phyloP scores from a whole-genome alignment of 495 filamentous ascomycete species.

The Cetradonia linearis region DNA sequence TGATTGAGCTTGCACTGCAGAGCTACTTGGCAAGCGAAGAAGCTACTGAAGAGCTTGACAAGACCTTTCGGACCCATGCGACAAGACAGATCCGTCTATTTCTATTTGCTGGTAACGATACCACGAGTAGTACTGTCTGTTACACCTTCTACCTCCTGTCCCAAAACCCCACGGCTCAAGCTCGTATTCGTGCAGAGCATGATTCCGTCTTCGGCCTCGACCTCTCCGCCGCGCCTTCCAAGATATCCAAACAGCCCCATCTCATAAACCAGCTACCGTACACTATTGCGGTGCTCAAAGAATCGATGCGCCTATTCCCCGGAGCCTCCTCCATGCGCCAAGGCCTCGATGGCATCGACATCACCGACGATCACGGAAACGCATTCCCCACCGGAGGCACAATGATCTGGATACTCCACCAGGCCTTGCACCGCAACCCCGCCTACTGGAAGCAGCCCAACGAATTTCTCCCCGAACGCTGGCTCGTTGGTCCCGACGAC shows the following conservation, averaged over 20 bases:
- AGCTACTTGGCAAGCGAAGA: slow-evolving; percentile 29
- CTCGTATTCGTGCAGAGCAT: slow-evolving; percentile 36
- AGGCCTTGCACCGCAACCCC: slow-evolving; percentile 12
- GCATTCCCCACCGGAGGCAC: slow-evolving; percentile 27
- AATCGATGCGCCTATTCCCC: slow-evolving; percentile 37
- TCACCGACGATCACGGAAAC: slow-evolving; percentile 17
- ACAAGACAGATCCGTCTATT: slow-evolving; percentile 25
- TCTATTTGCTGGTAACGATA: slow-evolving; percentile 30
- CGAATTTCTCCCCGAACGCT: slow-evolving; percentile 33
- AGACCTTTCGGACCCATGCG: slow-evolving; percentile 14
- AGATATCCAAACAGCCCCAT: slow-evolving; percentile 27
- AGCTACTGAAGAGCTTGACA: slow-evolving; percentile 22
- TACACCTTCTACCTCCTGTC: slow-evolving; percentile 39
- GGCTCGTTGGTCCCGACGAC: slow-evolving; percentile 12
- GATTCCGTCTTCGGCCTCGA: slow-evolving; percentile 31
- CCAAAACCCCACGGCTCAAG: slow-evolving; percentile 33
- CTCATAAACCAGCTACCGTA: slow-evolving; percentile 35
- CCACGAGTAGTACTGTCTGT: slow-evolving; percentile 28
- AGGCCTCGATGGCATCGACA: slow-evolving; percentile 24
- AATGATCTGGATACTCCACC: slow-evolving; percentile 10
- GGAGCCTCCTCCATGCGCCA: slow-evolving; percentile 31
- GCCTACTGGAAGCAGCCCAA: slow-evolving; percentile 20
- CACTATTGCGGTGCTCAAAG: slow-evolving; percentile 39
- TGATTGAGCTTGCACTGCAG: slow-evolving; percentile 33
- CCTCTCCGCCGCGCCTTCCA: slow-evolving; percentile 19